Evolutionary conservation across 2,329 filamentous ascomycete genomes (phyloP).

Genomic region (Paecilomyces fulvus): DNA sequence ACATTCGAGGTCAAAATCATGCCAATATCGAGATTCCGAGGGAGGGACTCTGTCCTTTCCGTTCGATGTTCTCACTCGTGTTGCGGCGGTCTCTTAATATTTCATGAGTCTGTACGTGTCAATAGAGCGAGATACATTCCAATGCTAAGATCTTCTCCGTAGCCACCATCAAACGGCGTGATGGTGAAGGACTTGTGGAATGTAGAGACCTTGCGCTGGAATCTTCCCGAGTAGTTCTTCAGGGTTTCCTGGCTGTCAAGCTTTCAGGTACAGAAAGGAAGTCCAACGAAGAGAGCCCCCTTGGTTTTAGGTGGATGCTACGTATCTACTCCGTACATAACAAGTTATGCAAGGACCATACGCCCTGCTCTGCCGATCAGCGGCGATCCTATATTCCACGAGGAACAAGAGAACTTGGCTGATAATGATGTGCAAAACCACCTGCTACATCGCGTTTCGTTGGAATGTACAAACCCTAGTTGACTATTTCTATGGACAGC

Average conservation of each 20-base stretch:
- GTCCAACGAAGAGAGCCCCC: neutral
- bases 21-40: conserved; percentile 29
- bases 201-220: neutral
- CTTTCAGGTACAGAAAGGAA: neutral
- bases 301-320: neutral
- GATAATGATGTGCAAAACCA: neutral
- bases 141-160: neutral
- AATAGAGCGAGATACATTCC: conserved; percentile 37
- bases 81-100: conserved; percentile 30
- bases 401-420: neutral
- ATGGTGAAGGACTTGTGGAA: neutral
- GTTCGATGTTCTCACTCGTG: conserved; percentile 31
- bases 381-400: neutral
- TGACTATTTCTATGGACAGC: neutral
- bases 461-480: neutral
- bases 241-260: neutral
- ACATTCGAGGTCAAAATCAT: conserved; percentile 38
- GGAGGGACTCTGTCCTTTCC: conserved; percentile 13
- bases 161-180: neutral
- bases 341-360: neutral
- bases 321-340: too few relatives aligned
- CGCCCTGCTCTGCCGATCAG: neutral
- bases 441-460: neutral
- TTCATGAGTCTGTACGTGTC: conserved; percentile 33
- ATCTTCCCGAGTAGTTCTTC: neutral